A percentile compares a stretch with the other conserved stretches of the same genome.
Conservation (phyloP, 176 grass and related monocot genomes). For the Urochloa ruziziensis region DNA sequence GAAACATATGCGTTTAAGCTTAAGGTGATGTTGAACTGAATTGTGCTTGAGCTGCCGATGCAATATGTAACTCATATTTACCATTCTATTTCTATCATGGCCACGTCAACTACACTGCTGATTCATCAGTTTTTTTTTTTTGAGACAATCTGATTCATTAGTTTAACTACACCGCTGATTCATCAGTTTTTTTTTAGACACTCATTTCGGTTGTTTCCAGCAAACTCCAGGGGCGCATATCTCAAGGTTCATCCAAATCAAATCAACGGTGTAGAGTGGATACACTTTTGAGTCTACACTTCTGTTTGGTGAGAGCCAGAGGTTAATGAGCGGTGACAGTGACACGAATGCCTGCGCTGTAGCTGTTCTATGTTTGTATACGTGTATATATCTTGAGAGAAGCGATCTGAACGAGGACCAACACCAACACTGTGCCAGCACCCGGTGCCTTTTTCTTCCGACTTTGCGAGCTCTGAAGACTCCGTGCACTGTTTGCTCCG, state of each 20-base stretch:
- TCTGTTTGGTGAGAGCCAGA: neutral
- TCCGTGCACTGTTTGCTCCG: neutral
- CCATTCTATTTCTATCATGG: neutral
- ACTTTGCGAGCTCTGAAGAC: neutral
- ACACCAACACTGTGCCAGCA: neutral
- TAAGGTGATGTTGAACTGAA: neutral
- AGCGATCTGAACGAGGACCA: constrained; percentile 14
- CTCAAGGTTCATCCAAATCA: neutral
- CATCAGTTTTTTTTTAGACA: too few species aligned
- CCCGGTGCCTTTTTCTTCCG: neutral
- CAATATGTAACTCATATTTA: neutral
- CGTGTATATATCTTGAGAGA: neutral
- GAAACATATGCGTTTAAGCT: neutral
- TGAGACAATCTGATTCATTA: too few species aligned
- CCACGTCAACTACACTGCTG: neutral
- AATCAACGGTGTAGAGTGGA: neutral
- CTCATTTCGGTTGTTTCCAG: neutral
- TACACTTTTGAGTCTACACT: too few species aligned
- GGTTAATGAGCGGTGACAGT: constrained; percentile 16
- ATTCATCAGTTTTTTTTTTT: neutral
- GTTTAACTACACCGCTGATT: too few species aligned
- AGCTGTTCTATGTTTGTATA: neutral
- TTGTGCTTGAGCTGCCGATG: neutral
- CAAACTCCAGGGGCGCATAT: neutral
- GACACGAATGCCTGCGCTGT: neutral